Evolutionary conservation across 2,329 filamentous ascomycete species (phyloP).

Genomic region (Fusarium compactum): DNA sequence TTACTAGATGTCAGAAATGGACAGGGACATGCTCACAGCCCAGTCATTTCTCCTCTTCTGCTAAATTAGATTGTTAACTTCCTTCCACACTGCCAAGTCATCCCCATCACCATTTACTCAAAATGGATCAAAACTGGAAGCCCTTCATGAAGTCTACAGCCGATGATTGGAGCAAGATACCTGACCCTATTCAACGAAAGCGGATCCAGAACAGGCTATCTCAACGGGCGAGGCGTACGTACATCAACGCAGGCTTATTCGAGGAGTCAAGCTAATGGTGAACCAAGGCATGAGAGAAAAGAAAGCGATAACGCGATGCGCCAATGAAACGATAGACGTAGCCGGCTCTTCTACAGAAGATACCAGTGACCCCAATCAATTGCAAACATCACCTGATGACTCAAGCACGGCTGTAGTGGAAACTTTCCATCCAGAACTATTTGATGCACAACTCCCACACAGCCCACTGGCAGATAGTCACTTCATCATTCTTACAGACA

Average conservation of each 20-base stretch:
- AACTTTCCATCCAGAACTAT: neutral
- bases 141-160: constrained; percentile 8
- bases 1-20: constrained; percentile 5
- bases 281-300: neutral
- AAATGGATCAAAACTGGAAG: constrained; percentile 12
- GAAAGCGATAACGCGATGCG: neutral
- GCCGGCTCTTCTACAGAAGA: neutral
- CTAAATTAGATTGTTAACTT: neutral
- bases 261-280: neutral
- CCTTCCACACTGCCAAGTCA: neutral
- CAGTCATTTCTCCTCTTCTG: neutral
- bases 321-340: rapidly evolving
- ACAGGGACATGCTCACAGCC: neutral
- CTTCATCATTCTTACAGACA: constrained; percentile 9
- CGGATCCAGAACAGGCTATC: constrained; percentile 38
- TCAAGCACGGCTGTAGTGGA: neutral
- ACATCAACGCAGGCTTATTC: rapidly evolving
- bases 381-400: neutral
- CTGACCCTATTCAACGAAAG: constrained; percentile 25
- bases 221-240: constrained; percentile 32
- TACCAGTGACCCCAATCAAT: neutral
- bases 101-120: neutral
- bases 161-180: constrained; percentile 30
- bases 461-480: neutral
- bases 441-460: neutral